Conservation (phyloP, 2,329 filamentous ascomycete species). For the Pestalotiopsis sp. region DNA sequence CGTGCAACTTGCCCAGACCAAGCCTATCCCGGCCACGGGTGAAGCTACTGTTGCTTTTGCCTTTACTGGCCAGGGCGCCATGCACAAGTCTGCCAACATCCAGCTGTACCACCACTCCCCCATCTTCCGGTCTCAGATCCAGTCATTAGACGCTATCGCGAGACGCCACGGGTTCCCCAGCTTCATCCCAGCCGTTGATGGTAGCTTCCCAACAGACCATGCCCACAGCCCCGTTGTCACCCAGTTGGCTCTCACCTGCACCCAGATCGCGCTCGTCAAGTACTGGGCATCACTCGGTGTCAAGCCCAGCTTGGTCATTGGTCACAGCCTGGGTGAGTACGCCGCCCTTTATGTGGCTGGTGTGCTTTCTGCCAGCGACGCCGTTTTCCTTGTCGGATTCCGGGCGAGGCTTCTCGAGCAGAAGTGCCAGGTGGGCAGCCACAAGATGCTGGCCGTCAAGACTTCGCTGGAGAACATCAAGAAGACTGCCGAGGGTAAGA, state of each 20-base stretch:
- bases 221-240: constrained; percentile 28
- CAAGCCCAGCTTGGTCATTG: constrained; percentile 42
- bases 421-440: constrained; percentile 55
- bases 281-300: constrained; percentile 40
- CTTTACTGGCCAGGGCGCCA: constrained; percentile 49
- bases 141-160: constrained; percentile 32
- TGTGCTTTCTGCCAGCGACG: constrained; percentile 60
- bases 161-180: constrained; percentile 37
- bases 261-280: constrained; percentile 39
- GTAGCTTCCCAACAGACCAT: constrained; percentile 40
- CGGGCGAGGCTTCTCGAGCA: constrained; percentile 57
- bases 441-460: constrained; percentile 64
- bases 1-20: constrained; percentile 19
- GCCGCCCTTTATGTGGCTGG: constrained; percentile 61
- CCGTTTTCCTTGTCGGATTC: constrained; percentile 60
- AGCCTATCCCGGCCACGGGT: constrained; percentile 22
- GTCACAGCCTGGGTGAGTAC: constrained; percentile 61
- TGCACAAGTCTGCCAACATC: constrained; percentile 31
- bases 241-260: constrained; percentile 34
- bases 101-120: constrained; percentile 35
- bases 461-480: constrained; percentile 41
- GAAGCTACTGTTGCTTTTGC: constrained; percentile 36
- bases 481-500: constrained; percentile 26
- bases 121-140: constrained; percentile 35
- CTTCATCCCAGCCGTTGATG: constrained; percentile 47